These are phyloP conservation scores for Millerozyma miso DNA, from an alignment of 805 yeast genomes.

Conservation along the genomic window DNA sequence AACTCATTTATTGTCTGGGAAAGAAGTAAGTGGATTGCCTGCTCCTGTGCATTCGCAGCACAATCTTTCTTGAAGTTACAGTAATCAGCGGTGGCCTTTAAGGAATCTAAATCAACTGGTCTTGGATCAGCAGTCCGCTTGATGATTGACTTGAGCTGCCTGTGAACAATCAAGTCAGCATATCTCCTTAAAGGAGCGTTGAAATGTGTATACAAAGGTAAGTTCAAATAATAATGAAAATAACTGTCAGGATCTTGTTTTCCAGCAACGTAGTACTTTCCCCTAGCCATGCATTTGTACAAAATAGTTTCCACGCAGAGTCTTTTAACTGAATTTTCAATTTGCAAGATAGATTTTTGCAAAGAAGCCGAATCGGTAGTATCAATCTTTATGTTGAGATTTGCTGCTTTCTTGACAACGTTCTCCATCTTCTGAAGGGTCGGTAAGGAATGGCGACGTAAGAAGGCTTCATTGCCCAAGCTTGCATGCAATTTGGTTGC, in stretches of 20 bases:
- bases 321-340: constrained; percentile 60
- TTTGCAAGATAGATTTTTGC: constrained; percentile 62
- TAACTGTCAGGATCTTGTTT: constrained; percentile 73
- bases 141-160: constrained; percentile 76
- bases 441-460: constrained; percentile 87
- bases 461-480: constrained; percentile 75
- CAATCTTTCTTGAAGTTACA: constrained; percentile 96
- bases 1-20: constrained; percentile 80
- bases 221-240: constrained; percentile 75
- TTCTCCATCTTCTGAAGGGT: constrained; percentile 75
- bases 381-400: constrained; percentile 66
- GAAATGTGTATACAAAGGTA: constrained; percentile 89
- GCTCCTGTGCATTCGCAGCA: constrained; percentile 89
- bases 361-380: constrained; percentile 68
- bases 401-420: constrained; percentile 65
- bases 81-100: constrained; percentile 82
- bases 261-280: constrained; percentile 86
- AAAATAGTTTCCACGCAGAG: constrained; percentile 75
- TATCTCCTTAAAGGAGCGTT: constrained; percentile 90
- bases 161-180: constrained; percentile 87
- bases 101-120: constrained; percentile 56
- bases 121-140: constrained; percentile 32
- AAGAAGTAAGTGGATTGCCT: constrained; percentile 80
- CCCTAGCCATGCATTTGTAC: constrained; percentile 77
- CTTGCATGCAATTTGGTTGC: constrained; percentile 75